A percentile compares a stretch with the other conserved stretches of the same genome.
These are phyloP conservation scores for Scedosporium apiospermum DNA, from an alignment of 2,329 filamentous ascomycete species.

Conservation along the genomic window DNA sequence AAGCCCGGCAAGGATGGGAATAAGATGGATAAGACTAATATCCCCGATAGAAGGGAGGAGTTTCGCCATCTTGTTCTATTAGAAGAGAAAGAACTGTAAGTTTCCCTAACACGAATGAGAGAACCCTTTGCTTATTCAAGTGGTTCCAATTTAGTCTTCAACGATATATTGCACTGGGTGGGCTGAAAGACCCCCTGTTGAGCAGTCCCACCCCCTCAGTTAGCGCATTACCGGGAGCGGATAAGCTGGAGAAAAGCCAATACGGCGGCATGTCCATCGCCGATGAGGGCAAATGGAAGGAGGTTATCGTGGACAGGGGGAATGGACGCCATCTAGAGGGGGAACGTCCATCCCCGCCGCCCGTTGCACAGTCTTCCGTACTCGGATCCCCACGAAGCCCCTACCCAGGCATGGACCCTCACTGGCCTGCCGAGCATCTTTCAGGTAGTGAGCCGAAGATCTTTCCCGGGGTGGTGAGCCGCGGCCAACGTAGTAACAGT, in stretches of 20 bases:
- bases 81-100: conserved; percentile 78
- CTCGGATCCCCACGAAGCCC: conserved; percentile 14
- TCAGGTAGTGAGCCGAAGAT: conserved; percentile 57
- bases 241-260: too few relatives aligned
- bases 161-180: too few relatives aligned
- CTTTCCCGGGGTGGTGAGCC: conserved; percentile 60
- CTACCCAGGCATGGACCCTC: conserved; percentile 18
- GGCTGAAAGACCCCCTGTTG: too few relatives aligned
- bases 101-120: conserved; percentile 10
- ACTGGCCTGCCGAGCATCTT: conserved; percentile 33
- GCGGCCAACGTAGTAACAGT: conserved; percentile 35
- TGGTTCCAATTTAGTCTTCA: too few relatives aligned
- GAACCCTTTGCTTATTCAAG: too few relatives aligned
- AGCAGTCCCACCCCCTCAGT: too few relatives aligned
- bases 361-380: not conserved
- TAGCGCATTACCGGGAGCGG: too few relatives aligned
- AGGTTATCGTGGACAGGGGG: too few relatives aligned
- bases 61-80: conserved; percentile 80
- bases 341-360: too few relatives aligned
- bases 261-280: too few relatives aligned
- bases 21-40: conserved; percentile 90
- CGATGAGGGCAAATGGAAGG: too few relatives aligned
- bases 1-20: conserved; percentile 77
- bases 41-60: conserved; percentile 83
- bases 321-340: too few relatives aligned